A percentile compares a stretch with the other conserved stretches of the same genome.
These are phyloP conservation scores for Candida chauliodis DNA, from an alignment of 805 yeast species.

Conservation along the genomic window DNA sequence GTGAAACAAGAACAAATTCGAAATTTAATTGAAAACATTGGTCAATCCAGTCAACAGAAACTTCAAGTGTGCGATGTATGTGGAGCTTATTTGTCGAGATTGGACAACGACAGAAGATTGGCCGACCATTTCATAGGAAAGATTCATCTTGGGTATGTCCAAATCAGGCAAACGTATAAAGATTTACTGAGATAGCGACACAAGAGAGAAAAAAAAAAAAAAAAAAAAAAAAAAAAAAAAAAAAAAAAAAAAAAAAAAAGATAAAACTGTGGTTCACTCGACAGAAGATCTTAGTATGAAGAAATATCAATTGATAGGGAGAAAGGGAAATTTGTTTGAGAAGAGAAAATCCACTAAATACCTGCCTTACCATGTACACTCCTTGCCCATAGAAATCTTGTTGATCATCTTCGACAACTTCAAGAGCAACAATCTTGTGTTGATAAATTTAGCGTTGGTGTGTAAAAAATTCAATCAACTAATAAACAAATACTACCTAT, in stretches of 20 bases:
- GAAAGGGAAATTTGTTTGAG: slow-evolving; percentile 20
- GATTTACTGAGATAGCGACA: slow-evolving; percentile 21
- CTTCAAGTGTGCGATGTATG: slow-evolving; percentile 87
- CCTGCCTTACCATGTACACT: slow-evolving; percentile 29
- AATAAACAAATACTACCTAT: slow-evolving; percentile 35
- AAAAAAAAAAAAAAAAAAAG: slow-evolving; percentile 10
- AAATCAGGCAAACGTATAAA: slow-evolving; percentile 58
- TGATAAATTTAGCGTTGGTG: slow-evolving; percentile 26
- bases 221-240: slow-evolving; percentile 6
- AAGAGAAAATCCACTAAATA: slow-evolving; percentile 17
- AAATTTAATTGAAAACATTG: slow-evolving; percentile 63
- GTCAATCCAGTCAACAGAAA: slow-evolving; percentile 85
- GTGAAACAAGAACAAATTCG: slow-evolving; percentile 54
- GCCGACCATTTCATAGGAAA: slow-evolving; percentile 91
- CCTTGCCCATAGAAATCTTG: slow-evolving; percentile 44
- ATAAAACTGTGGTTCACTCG: slow-evolving; percentile 25
- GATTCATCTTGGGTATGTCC: slow-evolving; percentile 77
- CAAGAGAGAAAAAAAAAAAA: slow-evolving; percentile 2
- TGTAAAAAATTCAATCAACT: slow-evolving; percentile 36
- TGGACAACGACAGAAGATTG: slow-evolving; percentile 83
- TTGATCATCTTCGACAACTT: slow-evolving; percentile 29
- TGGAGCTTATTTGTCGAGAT: slow-evolving; percentile 80
- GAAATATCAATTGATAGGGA: slow-evolving; percentile 42
- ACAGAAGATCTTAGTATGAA: slow-evolving; percentile 39
- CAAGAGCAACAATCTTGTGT: slow-evolving; percentile 16